A percentile compares a stretch with the other conserved stretches of the same genome.
phyloP scores from a whole-genome alignment of 2,329 filamentous ascomycete genomes.

The Xylariomycetidae sp. region DNA sequence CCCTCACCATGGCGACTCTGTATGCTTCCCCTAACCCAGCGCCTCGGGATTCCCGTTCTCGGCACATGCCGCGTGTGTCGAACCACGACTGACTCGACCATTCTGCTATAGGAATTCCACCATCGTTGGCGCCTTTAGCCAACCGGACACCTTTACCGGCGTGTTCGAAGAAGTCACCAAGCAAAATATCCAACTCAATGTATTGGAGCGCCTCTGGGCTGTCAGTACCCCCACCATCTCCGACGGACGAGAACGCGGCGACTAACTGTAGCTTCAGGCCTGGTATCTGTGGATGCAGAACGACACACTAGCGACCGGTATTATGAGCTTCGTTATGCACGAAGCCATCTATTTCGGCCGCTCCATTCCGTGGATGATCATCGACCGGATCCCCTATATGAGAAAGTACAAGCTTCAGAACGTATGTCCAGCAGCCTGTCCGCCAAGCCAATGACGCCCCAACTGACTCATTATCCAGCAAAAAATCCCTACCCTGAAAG shows the following conservation, averaged over 20 bases:
- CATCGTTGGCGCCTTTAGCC: conserved; percentile 37
- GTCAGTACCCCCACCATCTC: conserved; percentile 39
- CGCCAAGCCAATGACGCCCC: background rate
- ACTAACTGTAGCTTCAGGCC: conserved; percentile 38
- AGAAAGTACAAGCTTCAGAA: conserved; percentile 92
- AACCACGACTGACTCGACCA: too few relatives aligned
- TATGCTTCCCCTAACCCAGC: conserved; percentile 12
- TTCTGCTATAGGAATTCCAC: conserved; percentile 43
- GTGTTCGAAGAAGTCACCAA: conserved; percentile 60
- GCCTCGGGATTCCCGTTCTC: too few relatives aligned
- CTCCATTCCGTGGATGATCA: conserved; percentile 83
- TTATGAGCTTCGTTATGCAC: conserved; percentile 96
- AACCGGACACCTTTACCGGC: conserved; percentile 45
- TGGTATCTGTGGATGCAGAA: conserved; percentile 99
- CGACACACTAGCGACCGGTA: conserved; percentile 89
- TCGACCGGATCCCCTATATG: conserved; percentile 82
- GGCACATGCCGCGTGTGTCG: too few relatives aligned
- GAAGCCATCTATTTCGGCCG: conserved; percentile 93
- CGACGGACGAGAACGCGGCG: too few relatives aligned
- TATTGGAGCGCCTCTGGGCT: conserved; percentile 84
- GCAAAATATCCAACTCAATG: conserved; percentile 80
- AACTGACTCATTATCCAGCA: conserved; percentile 31
- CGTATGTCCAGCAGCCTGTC: conserved; percentile 39
- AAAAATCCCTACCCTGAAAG: conserved; percentile 86
- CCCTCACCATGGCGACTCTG: conserved; percentile 24